These are phyloP conservation scores for Ramalina peruviana DNA, from an alignment of 495 filamentous ascomycete species.

Conservation along the genomic window DNA sequence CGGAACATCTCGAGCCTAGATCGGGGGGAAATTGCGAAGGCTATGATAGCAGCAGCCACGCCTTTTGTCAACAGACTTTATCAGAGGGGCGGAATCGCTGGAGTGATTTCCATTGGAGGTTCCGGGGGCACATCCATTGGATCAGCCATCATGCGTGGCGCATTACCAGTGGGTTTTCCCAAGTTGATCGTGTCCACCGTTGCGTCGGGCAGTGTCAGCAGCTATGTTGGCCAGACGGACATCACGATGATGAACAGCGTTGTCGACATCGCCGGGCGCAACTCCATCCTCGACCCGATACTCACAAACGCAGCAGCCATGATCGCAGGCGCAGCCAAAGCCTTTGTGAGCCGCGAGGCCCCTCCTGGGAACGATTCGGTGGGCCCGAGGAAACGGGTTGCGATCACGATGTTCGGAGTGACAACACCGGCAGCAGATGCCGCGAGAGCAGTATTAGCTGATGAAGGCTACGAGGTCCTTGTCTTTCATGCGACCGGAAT, in stretches of 20 bases:
- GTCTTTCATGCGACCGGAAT: constrained; percentile 57
- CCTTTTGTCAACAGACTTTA: constrained; percentile 23
- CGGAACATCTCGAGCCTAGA: constrained; percentile 17
- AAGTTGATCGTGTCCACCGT: constrained; percentile 60
- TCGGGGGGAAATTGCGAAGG: constrained; percentile 35
- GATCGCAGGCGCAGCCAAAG: constrained; percentile 38
- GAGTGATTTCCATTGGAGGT: constrained; percentile 41
- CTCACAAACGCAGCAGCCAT: constrained; percentile 47
- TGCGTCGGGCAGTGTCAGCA: constrained; percentile 43
- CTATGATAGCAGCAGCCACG: constrained; percentile 31
- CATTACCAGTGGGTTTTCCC: constrained; percentile 46
- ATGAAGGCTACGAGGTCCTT: constrained; percentile 37
- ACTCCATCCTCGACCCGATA: constrained; percentile 39
- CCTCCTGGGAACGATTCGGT: constrained; percentile 13
- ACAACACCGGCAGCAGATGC: constrained; percentile 47
- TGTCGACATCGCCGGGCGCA: constrained; percentile 54
- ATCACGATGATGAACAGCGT: constrained; percentile 57
- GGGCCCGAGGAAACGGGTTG: constrained; percentile 31
- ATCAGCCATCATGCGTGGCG: constrained; percentile 41
- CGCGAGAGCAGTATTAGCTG: constrained; percentile 32
- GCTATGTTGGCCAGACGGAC: constrained; percentile 49
- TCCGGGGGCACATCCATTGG: constrained; percentile 44
- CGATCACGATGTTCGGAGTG: constrained; percentile 62
- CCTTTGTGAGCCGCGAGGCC: constrained; percentile 20
- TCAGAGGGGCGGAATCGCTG: constrained; percentile 30